Conservation (phyloP, 2,329 filamentous ascomycete genomes). For the Arthrinium puccinioides region DNA sequence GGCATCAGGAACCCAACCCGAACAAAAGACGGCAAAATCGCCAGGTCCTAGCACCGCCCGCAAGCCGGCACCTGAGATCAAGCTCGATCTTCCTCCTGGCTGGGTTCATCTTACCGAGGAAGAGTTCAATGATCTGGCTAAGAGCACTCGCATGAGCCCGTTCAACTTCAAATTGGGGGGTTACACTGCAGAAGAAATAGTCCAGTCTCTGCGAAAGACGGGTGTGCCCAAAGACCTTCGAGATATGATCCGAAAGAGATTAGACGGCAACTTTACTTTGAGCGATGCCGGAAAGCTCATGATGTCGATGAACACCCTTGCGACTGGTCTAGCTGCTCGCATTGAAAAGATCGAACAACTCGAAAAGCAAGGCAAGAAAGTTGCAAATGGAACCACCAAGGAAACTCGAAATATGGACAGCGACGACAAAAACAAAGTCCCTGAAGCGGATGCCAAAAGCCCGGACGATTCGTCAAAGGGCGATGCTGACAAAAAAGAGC, state of each 20-base stretch:
- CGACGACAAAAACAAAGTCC: too few species aligned
- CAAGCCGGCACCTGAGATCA: conserved; percentile 8
- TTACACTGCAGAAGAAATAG: not conserved
- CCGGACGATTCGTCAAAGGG: not conserved
- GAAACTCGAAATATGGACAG: not conserved
- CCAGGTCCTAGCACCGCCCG: conserved; percentile 20
- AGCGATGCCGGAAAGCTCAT: conserved; percentile 10
- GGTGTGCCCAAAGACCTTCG: conserved; percentile 13
- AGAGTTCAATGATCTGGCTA: conserved; percentile 7
- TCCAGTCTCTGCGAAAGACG: conserved; percentile 8
- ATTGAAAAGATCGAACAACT: conserved; percentile 1
- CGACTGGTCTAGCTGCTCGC: conserved; percentile 8
- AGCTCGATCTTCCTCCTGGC: conserved; percentile 16
- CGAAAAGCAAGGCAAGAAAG: not conserved
- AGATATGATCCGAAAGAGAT: conserved; percentile 9
- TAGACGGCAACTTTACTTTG: conserved; percentile 2
- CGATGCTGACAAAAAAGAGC: not conserved
- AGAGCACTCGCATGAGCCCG: not conserved
- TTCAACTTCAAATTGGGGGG: not conserved
- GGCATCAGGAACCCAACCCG: conserved; percentile 5
- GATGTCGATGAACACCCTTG: conserved; percentile 10
- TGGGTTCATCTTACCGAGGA: conserved; percentile 19
- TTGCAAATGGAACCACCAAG: not conserved
- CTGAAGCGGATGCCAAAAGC: not conserved
- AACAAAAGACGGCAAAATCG: conserved; percentile 18